These are phyloP conservation scores for Apiotrichum brassicae DNA, from an alignment of 1,284 basidiomycete species.

Conservation along the genomic window DNA sequence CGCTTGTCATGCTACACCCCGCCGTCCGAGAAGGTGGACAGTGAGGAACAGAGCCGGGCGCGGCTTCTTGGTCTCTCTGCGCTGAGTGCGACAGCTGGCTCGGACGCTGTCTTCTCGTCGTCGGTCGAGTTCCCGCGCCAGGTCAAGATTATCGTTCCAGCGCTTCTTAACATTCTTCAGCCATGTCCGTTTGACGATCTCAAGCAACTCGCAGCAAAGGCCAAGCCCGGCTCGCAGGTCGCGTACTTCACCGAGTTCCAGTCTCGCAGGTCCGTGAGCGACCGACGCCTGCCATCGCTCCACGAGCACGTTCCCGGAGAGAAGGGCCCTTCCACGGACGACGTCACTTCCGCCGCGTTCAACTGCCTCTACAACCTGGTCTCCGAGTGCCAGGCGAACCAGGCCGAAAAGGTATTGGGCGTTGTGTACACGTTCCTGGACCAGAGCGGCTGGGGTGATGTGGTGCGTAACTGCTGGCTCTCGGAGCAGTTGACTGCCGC, in stretches of 20 bases:
- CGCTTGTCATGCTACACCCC: conserved; percentile 55
- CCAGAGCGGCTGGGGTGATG: conserved; percentile 62
- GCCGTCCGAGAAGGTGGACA: conserved; percentile 24
- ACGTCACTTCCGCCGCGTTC: conserved; percentile 69
- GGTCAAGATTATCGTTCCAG: conserved; percentile 63
- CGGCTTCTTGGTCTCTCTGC: conserved; percentile 80
- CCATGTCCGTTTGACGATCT: conserved; percentile 59
- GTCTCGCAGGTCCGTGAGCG: conserved; percentile 57
- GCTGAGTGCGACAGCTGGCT: conserved; percentile 71
- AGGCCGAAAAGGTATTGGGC: conserved; percentile 62
- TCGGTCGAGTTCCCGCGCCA: conserved; percentile 69
- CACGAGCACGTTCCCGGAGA: conserved; percentile 82
- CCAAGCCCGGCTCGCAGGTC: conserved; percentile 43
- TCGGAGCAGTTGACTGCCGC: conserved; percentile 69
- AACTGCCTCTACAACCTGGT: conserved; percentile 67
- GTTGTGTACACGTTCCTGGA: conserved; percentile 64
- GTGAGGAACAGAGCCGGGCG: conserved; percentile 54
- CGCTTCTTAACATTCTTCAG: conserved; percentile 65
- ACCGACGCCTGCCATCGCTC: conserved; percentile 77
- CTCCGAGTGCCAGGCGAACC: conserved; percentile 67
- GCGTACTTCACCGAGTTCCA: conserved; percentile 71
- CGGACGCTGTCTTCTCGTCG: conserved; percentile 75
- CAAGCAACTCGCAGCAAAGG: conserved; percentile 59
- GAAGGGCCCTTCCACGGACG: conserved; percentile 66
- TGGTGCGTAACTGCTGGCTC: conserved; percentile 75